Percentiles rank a stretch among this genome's conserved stretches.
phyloP scores from a whole-genome alignment of 2,329 filamentous ascomycete genomes.

The Trichoderma lentiforme region DNA sequence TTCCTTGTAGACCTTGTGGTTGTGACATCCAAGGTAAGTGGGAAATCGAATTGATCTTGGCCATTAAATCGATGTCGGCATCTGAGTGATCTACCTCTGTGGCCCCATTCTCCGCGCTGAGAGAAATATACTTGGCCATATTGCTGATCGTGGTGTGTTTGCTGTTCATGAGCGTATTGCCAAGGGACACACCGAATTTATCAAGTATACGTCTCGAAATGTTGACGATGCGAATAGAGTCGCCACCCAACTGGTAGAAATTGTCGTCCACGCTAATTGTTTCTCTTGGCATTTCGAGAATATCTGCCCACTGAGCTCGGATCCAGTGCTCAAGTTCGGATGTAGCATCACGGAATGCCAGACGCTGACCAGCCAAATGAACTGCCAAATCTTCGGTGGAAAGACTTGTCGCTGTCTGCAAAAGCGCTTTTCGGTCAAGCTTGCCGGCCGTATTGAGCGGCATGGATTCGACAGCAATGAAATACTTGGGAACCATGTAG shows the following conservation, averaged over 20 bases:
- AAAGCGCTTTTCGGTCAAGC: neutral
- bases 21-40: neutral
- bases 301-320: neutral
- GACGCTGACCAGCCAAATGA: neutral
- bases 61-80: neutral
- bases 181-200: conserved; percentile 20
- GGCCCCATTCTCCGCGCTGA: neutral
- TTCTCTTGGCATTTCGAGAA: conserved; percentile 1
- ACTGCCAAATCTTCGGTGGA: neutral
- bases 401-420: neutral
- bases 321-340: neutral
- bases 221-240: conserved; percentile 22
- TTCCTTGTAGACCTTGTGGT: neutral
- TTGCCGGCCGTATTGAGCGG: neutral
- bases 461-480: neutral
- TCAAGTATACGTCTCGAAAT: conserved; percentile 17
- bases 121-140: conserved; percentile 21
- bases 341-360: conserved; percentile 8
- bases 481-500: conserved; percentile 10
- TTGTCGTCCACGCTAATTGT: conserved; percentile 1
- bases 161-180: conserved; percentile 21
- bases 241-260: conserved; percentile 13
- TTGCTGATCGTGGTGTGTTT: conserved; percentile 21
- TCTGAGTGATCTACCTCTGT: neutral
- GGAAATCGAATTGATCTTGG: conserved; percentile 4